Evolutionary conservation across 129 eudicot genomes (phyloP).

Genomic region (Escallonia herrerae): DNA sequence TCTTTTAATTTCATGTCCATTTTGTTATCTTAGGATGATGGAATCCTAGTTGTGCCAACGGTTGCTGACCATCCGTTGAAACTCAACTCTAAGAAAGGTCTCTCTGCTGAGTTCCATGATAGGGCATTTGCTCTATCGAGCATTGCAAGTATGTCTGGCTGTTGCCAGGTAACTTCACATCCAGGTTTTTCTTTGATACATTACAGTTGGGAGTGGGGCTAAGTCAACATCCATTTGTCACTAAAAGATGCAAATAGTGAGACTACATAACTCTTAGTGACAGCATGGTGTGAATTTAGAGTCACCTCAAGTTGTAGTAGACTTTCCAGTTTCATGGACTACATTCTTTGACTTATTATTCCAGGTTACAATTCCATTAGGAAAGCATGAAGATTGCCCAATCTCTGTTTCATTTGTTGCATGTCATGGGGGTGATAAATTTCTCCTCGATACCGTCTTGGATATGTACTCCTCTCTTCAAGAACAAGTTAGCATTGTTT

Average conservation of each 20-base stretch:
- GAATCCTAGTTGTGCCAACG: slow-evolving; percentile 75
- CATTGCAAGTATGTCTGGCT: slow-evolving; percentile 84
- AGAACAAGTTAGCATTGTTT: slow-evolving; percentile 50
- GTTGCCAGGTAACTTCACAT: slow-evolving; percentile 64
- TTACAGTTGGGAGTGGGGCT: neutral
- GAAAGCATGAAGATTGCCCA: slow-evolving; percentile 57
- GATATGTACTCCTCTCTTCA: slow-evolving; percentile 73
- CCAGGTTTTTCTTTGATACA: neutral
- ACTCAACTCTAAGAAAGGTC: slow-evolving; percentile 45
- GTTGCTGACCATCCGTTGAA: slow-evolving; percentile 70
- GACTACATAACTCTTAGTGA: no score
- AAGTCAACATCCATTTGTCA: no score
- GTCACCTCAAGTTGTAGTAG: neutral
- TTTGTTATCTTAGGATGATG: slow-evolving; percentile 59
- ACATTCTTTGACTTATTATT: slow-evolving; percentile 2
- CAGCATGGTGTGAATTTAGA: no score
- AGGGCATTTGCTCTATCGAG: slow-evolving; percentile 59
- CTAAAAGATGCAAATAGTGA: no score
- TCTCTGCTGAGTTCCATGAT: slow-evolving; percentile 50
- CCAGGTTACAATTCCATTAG: slow-evolving; percentile 77
- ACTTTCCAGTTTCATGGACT: neutral
- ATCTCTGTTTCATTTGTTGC: slow-evolving; percentile 76
- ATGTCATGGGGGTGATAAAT: slow-evolving; percentile 73
- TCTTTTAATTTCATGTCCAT: neutral
- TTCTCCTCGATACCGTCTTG: slow-evolving; percentile 82